Percentiles rank a stretch among this genome's conserved stretches.
Evolutionary conservation across 768 basidiomycete genomes (phyloP).

Genomic region (Leccinellum rugosiceps): DNA sequence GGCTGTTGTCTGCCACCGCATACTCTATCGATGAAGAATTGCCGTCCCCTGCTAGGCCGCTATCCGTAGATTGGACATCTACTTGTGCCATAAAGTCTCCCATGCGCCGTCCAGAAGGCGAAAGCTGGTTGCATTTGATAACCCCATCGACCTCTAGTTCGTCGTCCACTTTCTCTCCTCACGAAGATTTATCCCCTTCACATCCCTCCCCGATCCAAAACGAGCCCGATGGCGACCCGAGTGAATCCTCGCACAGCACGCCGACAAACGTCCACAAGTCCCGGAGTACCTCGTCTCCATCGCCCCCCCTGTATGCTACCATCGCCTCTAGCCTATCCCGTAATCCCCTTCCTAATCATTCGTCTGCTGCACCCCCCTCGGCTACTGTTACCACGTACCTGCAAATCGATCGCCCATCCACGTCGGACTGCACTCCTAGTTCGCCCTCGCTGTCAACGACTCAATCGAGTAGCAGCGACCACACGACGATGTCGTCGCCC

Average conservation of each 20-base stretch:
- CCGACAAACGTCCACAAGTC: slow-evolving; percentile 5
- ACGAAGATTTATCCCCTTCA: slow-evolving; percentile 29
- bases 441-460: slow-evolving; percentile 16
- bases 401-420: slow-evolving; percentile 12
- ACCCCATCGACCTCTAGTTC: slow-evolving; percentile 25
- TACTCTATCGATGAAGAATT: slow-evolving; percentile 10
- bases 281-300: slow-evolving; percentile 9
- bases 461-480: slow-evolving; percentile 16
- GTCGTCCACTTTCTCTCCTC: slow-evolving; percentile 17
- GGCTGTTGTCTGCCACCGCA: slow-evolving; percentile 15
- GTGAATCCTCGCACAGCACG: slow-evolving; percentile 1
- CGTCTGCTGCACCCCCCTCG: slow-evolving; percentile 4
- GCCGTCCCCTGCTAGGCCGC: slow-evolving; percentile 2
- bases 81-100: slow-evolving; percentile 13
- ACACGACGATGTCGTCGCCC: slow-evolving; percentile 6
- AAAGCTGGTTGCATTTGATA: slow-evolving; percentile 32
- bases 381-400: slow-evolving; percentile 3
- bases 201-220: slow-evolving; percentile 20
- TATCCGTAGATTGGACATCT: slow-evolving; percentile 16
- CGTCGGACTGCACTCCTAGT: slow-evolving; percentile 9
- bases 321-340: slow-evolving; percentile 20
- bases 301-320: slow-evolving; percentile 26
- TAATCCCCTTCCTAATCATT: slow-evolving; percentile 9
- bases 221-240: slow-evolving; percentile 3
- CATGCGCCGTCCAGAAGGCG: slow-evolving; percentile 22